Percentiles rank a stretch among this genome's conserved stretches.
Conservation (phyloP, 306 rosid genomes). For the Rosa rugosa region DNA sequence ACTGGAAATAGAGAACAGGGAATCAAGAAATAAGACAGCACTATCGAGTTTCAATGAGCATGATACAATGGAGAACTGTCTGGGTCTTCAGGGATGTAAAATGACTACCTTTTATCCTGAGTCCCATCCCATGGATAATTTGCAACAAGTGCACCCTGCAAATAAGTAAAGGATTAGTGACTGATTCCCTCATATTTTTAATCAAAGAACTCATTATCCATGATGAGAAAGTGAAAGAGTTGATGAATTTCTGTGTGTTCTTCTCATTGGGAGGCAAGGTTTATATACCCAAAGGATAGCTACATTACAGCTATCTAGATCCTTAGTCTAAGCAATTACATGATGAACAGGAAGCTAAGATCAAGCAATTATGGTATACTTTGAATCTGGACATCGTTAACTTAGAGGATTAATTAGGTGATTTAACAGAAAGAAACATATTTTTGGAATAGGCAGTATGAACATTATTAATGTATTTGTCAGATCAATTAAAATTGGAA, state of each 20-base stretch:
- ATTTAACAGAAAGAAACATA: background rate
- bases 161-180: constrained; percentile 20
- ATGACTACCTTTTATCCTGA: constrained; percentile 62
- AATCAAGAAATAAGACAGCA: background rate
- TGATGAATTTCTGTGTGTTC: too few species aligned
- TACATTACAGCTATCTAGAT: too few species aligned
- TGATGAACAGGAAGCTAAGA: too few species aligned
- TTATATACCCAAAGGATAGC: too few species aligned
- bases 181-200: constrained; percentile 12
- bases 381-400: too few species aligned
- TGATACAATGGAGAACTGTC: background rate
- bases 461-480: constrained; percentile 6
- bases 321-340: too few species aligned
- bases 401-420: too few species aligned
- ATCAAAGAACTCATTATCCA: constrained; percentile 13
- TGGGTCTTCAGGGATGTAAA: background rate
- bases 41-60: constrained; percentile 6
- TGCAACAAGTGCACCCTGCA: constrained; percentile 96
- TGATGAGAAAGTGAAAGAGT: background rate
- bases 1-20: constrained; percentile 1
- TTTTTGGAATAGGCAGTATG: constrained; percentile 15
- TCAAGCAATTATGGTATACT: too few species aligned
- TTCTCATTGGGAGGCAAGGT: too few species aligned
- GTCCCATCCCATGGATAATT: constrained; percentile 99
- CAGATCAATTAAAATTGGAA: constrained; percentile 13